These are phyloP conservation scores for Entomortierella parvispora DNA, from an alignment of 192 early-diverging fungal species.

Conservation along the genomic window DNA sequence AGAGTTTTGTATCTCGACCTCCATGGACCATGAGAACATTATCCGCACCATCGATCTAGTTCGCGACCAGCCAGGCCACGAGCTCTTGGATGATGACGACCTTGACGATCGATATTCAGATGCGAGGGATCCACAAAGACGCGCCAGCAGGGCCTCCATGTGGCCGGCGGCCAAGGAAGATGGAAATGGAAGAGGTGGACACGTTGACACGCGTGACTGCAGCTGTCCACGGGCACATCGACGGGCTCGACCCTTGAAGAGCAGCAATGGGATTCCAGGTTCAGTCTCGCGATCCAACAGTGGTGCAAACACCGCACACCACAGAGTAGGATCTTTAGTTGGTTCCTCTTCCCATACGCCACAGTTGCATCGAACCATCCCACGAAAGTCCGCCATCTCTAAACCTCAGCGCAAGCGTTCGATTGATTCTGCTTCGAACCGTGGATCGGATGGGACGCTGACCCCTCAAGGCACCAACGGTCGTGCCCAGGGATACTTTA, in stretches of 20 bases:
- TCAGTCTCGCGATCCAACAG: neutral
- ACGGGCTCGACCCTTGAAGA: conserved; percentile 16
- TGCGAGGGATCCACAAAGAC: conserved; percentile 67
- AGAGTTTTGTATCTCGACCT: conserved; percentile 96
- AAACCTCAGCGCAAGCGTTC: conserved; percentile 16
- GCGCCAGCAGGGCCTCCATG: neutral
- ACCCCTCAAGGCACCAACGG: neutral
- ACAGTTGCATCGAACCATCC: neutral
- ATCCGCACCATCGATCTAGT: conserved; percentile 94
- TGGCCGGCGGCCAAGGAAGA: neutral
- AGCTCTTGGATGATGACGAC: conserved; percentile 75
- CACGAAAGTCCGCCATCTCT: neutral
- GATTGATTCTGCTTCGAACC: conserved; percentile 1
- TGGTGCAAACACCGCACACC: too few species aligned
- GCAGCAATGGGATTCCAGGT: conserved; percentile 8
- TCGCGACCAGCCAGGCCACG: conserved; percentile 83
- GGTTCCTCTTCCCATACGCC: neutral
- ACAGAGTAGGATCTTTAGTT: neutral
- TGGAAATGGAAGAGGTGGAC: neutral
- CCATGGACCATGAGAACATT: conserved; percentile 89
- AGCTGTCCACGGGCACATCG: conserved; percentile 8
- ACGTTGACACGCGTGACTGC: conserved; percentile 26
- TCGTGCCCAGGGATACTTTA: neutral
- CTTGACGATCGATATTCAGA: conserved; percentile 44
- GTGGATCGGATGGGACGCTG: neutral